Percentiles rank a stretch among this genome's conserved stretches.
phyloP scores from a whole-genome alignment of 1,284 basidiomycete species.

The Anthracocystis walkeri region DNA sequence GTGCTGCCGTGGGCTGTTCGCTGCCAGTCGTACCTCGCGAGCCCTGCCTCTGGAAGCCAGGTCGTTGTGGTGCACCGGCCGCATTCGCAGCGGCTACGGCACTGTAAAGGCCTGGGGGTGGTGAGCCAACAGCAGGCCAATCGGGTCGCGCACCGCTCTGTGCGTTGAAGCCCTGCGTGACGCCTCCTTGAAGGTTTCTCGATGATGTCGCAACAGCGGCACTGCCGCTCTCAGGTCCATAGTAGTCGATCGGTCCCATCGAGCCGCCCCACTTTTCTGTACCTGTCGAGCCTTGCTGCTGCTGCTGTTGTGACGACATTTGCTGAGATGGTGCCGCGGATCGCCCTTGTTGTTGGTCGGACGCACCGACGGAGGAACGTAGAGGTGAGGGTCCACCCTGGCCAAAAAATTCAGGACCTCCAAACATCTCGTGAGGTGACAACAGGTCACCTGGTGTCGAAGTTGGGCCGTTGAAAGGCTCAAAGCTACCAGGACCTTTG shows the following conservation, averaged over 20 bases:
- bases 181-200: slow-evolving; percentile 6
- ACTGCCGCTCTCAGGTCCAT: slow-evolving; percentile 41
- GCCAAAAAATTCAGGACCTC: slow-evolving; percentile 37
- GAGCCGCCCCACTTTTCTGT: slow-evolving; percentile 56
- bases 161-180: slow-evolving; percentile 11
- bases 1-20: slow-evolving; percentile 13
- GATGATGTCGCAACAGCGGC: slow-evolving; percentile 25
- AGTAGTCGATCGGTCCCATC: slow-evolving; percentile 61
- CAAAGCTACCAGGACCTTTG: slow-evolving; percentile 32
- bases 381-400: slow-evolving; percentile 24
- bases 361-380: slow-evolving; percentile 17
- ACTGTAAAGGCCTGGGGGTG: slow-evolving; percentile 42
- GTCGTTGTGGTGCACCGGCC: slow-evolving; percentile 18
- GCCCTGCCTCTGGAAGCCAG: slow-evolving; percentile 36
- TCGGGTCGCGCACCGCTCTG: slow-evolving; percentile 39
- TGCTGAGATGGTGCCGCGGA: slow-evolving; percentile 10
- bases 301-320: slow-evolving; percentile 18
- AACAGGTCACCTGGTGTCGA: slow-evolving; percentile 40
- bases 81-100: not conserved
- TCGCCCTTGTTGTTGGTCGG: slow-evolving; percentile 13
- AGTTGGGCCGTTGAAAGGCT: slow-evolving; percentile 32
- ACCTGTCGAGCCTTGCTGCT: slow-evolving; percentile 11
- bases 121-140: slow-evolving; percentile 55
- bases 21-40: slow-evolving; percentile 30
- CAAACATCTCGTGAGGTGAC: slow-evolving; percentile 53